These are phyloP conservation scores for Claviceps sp. DNA, from an alignment of 2,329 filamentous ascomycete species.

Conservation along the genomic window DNA sequence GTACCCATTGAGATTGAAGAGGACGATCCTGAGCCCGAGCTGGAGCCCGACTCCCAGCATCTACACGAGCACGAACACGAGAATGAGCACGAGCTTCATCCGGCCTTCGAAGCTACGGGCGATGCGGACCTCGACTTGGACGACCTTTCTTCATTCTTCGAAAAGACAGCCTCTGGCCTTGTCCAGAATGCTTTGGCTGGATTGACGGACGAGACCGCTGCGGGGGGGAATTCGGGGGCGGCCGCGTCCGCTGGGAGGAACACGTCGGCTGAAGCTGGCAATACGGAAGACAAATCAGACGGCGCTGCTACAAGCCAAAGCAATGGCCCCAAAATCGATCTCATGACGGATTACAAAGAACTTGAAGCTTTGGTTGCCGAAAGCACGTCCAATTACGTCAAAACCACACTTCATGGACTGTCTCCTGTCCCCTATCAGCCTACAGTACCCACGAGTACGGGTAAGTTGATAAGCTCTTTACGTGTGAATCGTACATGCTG, in stretches of 20 bases:
- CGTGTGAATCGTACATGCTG: background rate
- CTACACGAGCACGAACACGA: background rate
- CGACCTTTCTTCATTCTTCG: slow-evolving; percentile 28
- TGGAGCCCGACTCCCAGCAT: background rate
- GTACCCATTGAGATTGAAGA: slow-evolving; percentile 20
- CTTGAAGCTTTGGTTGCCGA: slow-evolving; percentile 29
- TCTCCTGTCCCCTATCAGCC: slow-evolving; percentile 30
- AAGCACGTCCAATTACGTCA: slow-evolving; percentile 31
- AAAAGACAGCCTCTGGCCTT: slow-evolving; percentile 27
- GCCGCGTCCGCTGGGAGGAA: slow-evolving; percentile 12
- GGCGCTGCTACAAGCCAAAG: slow-evolving; percentile 10
- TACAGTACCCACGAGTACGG: slow-evolving; percentile 25
- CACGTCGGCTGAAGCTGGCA: slow-evolving; percentile 10
- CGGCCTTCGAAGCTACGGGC: slow-evolving; percentile 13
- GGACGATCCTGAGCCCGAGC: slow-evolving; percentile 12
- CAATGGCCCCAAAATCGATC: slow-evolving; percentile 18
- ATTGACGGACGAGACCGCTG: slow-evolving; percentile 16
- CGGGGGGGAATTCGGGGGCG: slow-evolving; percentile 6
- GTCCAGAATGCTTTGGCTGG: slow-evolving; percentile 27
- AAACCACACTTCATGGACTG: slow-evolving; percentile 28
- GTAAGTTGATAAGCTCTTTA: slow-evolving; percentile 12
- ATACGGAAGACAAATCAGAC: slow-evolving; percentile 14
- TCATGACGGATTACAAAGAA: slow-evolving; percentile 27
- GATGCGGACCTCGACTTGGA: slow-evolving; percentile 24
- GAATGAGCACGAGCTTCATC: slow-evolving; percentile 7